These are phyloP conservation scores for Aspergillus homomorphus DNA, from an alignment of 495 filamentous ascomycete species.

Conservation along the genomic window DNA sequence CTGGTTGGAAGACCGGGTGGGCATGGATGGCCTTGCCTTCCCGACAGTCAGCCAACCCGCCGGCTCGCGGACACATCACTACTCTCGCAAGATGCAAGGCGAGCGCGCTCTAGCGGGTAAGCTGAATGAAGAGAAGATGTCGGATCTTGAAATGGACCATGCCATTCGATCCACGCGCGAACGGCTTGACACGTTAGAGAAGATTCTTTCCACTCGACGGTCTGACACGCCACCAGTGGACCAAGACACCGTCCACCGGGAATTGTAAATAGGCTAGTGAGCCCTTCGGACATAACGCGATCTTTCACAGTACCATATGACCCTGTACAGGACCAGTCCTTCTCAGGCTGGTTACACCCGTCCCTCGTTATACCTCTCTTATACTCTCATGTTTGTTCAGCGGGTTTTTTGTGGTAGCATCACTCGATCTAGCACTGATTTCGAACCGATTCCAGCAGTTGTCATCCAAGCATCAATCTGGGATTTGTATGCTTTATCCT, in stretches of 20 bases:
- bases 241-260: slow-evolving; percentile 10
- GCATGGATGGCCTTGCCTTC: slow-evolving; percentile 62
- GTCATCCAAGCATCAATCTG: slow-evolving; percentile 5
- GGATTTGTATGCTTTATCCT: slow-evolving; percentile 5
- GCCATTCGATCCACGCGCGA: slow-evolving; percentile 85
- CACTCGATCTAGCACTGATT: neutral
- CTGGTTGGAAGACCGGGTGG: slow-evolving; percentile 89
- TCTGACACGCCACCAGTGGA: slow-evolving; percentile 2
- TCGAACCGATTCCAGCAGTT: slow-evolving; percentile 2
- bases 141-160: slow-evolving; percentile 74
- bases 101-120: slow-evolving; percentile 40
- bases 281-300: neutral
- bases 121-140: slow-evolving; percentile 68
- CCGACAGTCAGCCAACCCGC: slow-evolving; percentile 29
- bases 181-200: slow-evolving; percentile 69
- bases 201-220: slow-evolving; percentile 61
- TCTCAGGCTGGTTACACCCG: neutral
- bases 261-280: slow-evolving; percentile 10
- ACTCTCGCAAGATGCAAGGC: slow-evolving; percentile 23
- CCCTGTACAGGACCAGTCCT: too few species aligned
- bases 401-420: slow-evolving; percentile 4
- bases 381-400: neutral
- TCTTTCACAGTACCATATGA: neutral
- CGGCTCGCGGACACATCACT: slow-evolving; percentile 22
- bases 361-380: slow-evolving; percentile 3